phyloP scores from a whole-genome alignment of 1,284 basidiomycete genomes.

The Trichosporon asahii region DNA sequence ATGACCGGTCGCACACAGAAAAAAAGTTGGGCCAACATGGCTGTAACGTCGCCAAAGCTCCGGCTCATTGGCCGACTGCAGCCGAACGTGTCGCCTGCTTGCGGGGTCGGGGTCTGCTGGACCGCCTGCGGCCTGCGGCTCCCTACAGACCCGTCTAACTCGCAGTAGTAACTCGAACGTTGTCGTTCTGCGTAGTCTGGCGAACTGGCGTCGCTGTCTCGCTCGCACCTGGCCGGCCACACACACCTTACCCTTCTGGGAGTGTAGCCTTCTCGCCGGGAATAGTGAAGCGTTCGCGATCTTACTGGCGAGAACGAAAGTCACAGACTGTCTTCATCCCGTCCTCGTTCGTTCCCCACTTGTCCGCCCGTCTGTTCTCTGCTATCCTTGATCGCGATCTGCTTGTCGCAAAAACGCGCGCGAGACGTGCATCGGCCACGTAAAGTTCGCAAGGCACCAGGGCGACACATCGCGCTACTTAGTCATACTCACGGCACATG shows the following conservation, averaged over 20 bases:
- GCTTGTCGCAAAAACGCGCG: background rate
- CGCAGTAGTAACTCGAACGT: slow-evolving; percentile 3
- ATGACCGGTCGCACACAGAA: background rate
- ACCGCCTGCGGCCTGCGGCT: background rate
- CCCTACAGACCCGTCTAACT: background rate
- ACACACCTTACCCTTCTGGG: background rate
- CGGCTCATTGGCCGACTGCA: background rate
- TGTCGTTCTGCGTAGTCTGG: background rate
- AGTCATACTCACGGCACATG: background rate
- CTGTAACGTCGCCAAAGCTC: background rate
- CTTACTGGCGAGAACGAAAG: background rate
- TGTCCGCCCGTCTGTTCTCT: background rate
- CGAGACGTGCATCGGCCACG: background rate
- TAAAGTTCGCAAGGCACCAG: slow-evolving; percentile 1
- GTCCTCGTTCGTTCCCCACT: background rate
- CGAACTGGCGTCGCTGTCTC: background rate
- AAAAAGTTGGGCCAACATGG: background rate
- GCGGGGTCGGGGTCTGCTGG: background rate
- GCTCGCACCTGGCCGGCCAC: background rate
- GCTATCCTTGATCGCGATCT: background rate
- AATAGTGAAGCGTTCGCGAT: background rate
- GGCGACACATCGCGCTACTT: background rate
- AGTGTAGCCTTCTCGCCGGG: background rate
- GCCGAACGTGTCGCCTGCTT: background rate
- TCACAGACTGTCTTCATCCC: background rate